Evolutionary conservation across 805 yeast genomes (phyloP).

Genomic region (Metschnikowia borealis): DNA sequence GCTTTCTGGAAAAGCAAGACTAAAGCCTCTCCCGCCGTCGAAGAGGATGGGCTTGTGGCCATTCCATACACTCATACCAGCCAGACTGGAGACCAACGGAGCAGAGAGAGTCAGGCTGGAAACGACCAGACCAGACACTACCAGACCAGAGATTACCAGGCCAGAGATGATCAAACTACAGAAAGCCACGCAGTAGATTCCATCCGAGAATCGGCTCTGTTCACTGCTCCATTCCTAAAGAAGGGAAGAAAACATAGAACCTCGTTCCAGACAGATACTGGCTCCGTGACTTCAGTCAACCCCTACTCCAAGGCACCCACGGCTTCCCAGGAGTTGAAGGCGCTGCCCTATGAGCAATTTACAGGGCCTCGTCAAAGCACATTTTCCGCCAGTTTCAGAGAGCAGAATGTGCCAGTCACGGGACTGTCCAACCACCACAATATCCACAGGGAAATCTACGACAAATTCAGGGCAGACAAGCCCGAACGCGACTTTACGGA

Average conservation of each 20-base stretch:
- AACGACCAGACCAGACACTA: too few species aligned
- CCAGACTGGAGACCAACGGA: background rate
- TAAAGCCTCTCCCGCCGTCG: background rate
- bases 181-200: too few species aligned
- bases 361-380: background rate
- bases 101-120: too few species aligned
- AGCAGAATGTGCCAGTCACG: background rate
- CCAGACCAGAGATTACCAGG: too few species aligned
- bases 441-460: background rate
- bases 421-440: background rate
- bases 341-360: slow-evolving; percentile 2
- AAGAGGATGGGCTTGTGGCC: slow-evolving; percentile 10
- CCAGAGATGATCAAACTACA: too few species aligned
- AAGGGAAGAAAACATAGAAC: background rate
- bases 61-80: slow-evolving; percentile 11
- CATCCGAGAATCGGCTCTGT: background rate
- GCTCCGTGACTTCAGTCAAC: slow-evolving; percentile 5
- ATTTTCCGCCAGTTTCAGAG: background rate
- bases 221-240: background rate
- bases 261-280: background rate
- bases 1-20: slow-evolving; percentile 1
- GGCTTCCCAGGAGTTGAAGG: background rate
- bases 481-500: slow-evolving; percentile 1
- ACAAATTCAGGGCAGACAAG: background rate
- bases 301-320: slow-evolving; percentile 7